Conservation (phyloP, 768 basidiomycete species). For the Boletus rubroflammeus region DNA sequence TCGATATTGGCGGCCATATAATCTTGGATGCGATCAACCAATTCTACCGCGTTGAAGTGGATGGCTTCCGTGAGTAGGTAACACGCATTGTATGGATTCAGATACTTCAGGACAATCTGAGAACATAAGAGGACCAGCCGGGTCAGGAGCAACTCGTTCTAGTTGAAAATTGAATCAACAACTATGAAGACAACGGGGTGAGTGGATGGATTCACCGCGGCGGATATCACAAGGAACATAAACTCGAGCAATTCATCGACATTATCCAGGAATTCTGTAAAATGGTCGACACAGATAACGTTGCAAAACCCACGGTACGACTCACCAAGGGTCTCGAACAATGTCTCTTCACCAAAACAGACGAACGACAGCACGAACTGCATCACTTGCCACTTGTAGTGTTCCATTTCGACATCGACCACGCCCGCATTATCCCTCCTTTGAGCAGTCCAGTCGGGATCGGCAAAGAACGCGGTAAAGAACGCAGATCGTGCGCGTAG, state of each 20-base stretch:
- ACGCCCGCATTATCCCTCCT: constrained; percentile 54
- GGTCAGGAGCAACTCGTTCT: constrained; percentile 90
- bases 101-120: constrained; percentile 58
- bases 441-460: constrained; percentile 72
- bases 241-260: constrained; percentile 81
- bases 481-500: constrained; percentile 82
- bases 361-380: constrained; percentile 70
- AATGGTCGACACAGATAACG: not conserved
- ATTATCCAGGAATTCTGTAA: constrained; percentile 55
- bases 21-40: constrained; percentile 67
- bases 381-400: constrained; percentile 73
- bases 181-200: no score
- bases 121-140: constrained; percentile 84
- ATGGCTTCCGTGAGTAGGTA: constrained; percentile 80
- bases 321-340: constrained; percentile 73
- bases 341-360: constrained; percentile 67
- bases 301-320: constrained; percentile 1
- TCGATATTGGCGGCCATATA: constrained; percentile 87
- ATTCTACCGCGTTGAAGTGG: constrained; percentile 65
- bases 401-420: constrained; percentile 64
- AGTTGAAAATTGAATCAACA: not conserved
- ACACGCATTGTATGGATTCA: constrained; percentile 73
- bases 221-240: constrained; percentile 81
- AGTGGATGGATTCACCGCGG: constrained; percentile 54
- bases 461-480: constrained; percentile 80